Percentiles rank a stretch among this genome's conserved stretches.
These are phyloP conservation scores for Haplographium delicatum DNA, from an alignment of 495 filamentous ascomycete genomes.

Conservation along the genomic window DNA sequence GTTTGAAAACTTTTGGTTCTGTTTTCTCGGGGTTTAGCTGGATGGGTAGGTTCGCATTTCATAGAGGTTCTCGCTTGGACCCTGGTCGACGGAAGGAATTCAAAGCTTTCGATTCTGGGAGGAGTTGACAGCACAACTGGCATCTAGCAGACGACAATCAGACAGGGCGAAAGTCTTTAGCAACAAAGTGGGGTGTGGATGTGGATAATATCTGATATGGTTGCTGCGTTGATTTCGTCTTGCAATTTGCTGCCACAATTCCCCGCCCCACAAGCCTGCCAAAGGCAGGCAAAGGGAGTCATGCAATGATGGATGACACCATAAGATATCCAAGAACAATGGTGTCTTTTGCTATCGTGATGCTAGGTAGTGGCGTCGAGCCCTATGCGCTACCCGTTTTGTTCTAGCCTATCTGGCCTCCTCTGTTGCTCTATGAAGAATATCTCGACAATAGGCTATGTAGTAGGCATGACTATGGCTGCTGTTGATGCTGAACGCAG, in stretches of 20 bases:
- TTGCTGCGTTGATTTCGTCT: too few species aligned
- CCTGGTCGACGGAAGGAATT: neutral
- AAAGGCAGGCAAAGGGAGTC: slow-evolving; percentile 19
- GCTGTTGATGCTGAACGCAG: slow-evolving; percentile 27
- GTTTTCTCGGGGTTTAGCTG: neutral
- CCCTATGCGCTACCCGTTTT: slow-evolving; percentile 23
- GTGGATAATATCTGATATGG: too few species aligned
- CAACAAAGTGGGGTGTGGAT: too few species aligned
- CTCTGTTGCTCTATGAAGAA: slow-evolving; percentile 30
- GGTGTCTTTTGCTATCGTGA: slow-evolving; percentile 56
- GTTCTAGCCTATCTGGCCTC: slow-evolving; percentile 25
- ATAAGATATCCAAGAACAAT: slow-evolving; percentile 30
- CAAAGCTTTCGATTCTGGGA: too few species aligned
- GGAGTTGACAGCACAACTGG: too few species aligned
- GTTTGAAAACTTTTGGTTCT: too few species aligned
- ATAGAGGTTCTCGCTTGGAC: neutral
- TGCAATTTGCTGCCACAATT: too few species aligned
- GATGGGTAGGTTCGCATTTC: neutral
- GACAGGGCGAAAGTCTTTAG: too few species aligned
- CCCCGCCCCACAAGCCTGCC: neutral
- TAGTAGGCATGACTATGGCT: slow-evolving; percentile 28
- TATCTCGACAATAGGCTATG: slow-evolving; percentile 33
- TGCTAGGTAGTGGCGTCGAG: slow-evolving; percentile 41
- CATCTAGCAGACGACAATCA: too few species aligned
- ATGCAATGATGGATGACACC: slow-evolving; percentile 29